Evolutionary conservation across 106 monocot genomes (phyloP).

Genomic region (Dendrobium huoshanense): DNA sequence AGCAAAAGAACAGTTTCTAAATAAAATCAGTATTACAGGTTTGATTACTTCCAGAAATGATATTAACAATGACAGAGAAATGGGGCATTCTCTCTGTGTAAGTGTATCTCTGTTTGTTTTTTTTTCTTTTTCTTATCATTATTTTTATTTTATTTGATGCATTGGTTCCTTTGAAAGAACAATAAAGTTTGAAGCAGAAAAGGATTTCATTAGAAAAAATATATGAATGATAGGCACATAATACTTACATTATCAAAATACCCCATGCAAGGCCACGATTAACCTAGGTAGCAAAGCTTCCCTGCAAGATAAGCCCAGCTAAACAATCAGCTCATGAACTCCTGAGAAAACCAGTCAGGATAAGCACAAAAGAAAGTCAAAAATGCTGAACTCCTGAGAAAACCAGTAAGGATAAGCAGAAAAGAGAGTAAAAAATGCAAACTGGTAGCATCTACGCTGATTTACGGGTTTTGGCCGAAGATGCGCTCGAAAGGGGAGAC

Average conservation of each 20-base stretch:
- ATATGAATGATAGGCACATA: no score
- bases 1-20: neutral
- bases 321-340: no score
- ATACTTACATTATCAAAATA: no score
- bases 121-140: neutral
- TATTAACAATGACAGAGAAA: neutral
- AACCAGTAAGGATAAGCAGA: no score
- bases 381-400: no score
- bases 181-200: neutral
- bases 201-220: neutral
- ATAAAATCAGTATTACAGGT: neutral
- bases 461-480: no score
- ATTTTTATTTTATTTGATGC: neutral
- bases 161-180: neutral
- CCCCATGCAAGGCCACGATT: no score
- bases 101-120: neutral
- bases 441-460: neutral
- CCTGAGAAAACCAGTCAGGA: no score
- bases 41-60: neutral
- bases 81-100: neutral
- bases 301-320: no score
- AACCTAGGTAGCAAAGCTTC: no score
- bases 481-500: no score
- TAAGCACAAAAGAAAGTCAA: no score
- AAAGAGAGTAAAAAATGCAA: neutral